phyloP scores from a whole-genome alignment of 2,329 filamentous ascomycete species.

The Cercospora citrullina region DNA sequence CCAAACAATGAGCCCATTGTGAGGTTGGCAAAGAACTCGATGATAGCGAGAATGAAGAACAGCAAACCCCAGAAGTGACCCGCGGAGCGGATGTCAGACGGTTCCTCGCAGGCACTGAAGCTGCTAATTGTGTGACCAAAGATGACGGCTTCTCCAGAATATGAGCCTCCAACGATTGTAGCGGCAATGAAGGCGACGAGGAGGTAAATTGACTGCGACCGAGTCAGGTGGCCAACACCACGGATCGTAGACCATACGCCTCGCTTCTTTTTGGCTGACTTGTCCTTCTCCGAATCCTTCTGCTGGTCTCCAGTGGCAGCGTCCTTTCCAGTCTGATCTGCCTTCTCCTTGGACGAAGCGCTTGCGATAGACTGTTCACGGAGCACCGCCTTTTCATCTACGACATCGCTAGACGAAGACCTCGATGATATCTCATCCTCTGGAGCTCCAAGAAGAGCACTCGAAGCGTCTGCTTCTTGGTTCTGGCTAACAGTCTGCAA shows the following conservation, averaged over 20 bases:
- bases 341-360: not conserved
- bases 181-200: conserved; percentile 37
- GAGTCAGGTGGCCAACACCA: conserved; percentile 19
- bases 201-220: conserved; percentile 17
- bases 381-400: conserved; percentile 7
- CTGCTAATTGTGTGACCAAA: conserved; percentile 62
- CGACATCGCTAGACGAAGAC: conserved; percentile 13
- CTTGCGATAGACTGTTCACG: not conserved
- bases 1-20: conserved; percentile 61
- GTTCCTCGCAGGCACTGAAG: conserved; percentile 55
- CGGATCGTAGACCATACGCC: conserved; percentile 18
- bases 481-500: conserved; percentile 20
- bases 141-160: conserved; percentile 58
- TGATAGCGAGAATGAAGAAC: conserved; percentile 61
- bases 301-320: conserved; percentile 3
- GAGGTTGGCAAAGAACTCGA: conserved; percentile 63
- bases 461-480: conserved; percentile 15
- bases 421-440: conserved; percentile 18
- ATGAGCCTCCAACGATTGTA: conserved; percentile 49
- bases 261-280: conserved; percentile 9
- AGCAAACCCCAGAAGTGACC: conserved; percentile 60
- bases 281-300: conserved; percentile 4
- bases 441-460: not conserved
- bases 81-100: conserved; percentile 53
- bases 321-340: not conserved